Evolutionary conservation across 2,329 filamentous ascomycete species (phyloP), one percentile per base, ranked within the genome.

Genomic region (Pseudogymnoascus sp.): DNA sequence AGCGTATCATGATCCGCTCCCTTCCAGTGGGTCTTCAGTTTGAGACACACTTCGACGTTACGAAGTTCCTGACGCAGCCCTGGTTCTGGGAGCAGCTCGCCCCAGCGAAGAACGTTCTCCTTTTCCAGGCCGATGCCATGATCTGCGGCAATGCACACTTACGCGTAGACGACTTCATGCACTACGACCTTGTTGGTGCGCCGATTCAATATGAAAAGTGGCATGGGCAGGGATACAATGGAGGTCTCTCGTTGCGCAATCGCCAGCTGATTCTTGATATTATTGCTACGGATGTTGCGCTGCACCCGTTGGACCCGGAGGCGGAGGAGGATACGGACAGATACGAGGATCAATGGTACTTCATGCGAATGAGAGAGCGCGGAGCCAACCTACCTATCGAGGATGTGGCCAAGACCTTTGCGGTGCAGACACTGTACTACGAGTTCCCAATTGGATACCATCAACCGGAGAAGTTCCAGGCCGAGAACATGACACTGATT

Each of bases 131-230:
- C 23, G 72, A 74, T 56, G 66, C 67, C 34, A 70, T 74, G 16
- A 59, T 74, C 12, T 74, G 72, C 65, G 64, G 64, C 3, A 72
- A 72, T 36, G 63, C 69, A 1, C 63, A 61, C 12, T 38, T 64
- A 12, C 65, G 63, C 8, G 64, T 71, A 5, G 69, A 73, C 9
- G 70, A 72, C 40, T 74, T 71, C 63, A 43, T 74, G 8, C 56
- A 71, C 46, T 74, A 68, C 63, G 71, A 73, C 38, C 73, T 72
- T 43, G 72, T 75, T 61, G 74, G 72, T 0, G 75, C 76, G 4
- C 73, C 74, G 1, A 69, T 76, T 21, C 65, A 67, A 34, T 63
- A 66, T 3, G 65, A 68, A 18, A 28, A 28, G 25, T 63, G 65
- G 4, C 7, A 68, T 21, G 67, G 64, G 1, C 49, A 63, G 21